Evolutionary conservation across 2,329 filamentous ascomycete species (phyloP).

Genomic region (Monosporascus sp.): DNA sequence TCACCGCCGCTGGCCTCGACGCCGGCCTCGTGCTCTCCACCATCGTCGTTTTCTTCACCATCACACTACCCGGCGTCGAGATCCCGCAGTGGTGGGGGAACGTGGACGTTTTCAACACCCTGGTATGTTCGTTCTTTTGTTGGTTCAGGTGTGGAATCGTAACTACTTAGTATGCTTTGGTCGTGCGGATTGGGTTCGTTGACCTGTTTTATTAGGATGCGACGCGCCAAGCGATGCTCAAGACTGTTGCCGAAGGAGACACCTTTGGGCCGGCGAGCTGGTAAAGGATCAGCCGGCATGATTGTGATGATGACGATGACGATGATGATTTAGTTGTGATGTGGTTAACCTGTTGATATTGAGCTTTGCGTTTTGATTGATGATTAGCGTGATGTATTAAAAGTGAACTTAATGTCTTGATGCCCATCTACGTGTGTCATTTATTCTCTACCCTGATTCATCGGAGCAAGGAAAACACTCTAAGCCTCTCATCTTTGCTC

Average conservation of each 20-base stretch:
- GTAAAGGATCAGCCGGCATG: constrained; percentile 12
- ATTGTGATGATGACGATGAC: no score
- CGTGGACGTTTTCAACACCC: constrained; percentile 37
- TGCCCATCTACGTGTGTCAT: no score
- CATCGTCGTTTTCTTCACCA: constrained; percentile 32
- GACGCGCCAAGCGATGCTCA: constrained; percentile 23
- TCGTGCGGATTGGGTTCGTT: no score
- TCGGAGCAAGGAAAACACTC: no score
- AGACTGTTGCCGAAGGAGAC: constrained; percentile 24
- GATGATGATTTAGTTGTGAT: no score
- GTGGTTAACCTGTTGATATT: no score
- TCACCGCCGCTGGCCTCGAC: constrained; percentile 35
- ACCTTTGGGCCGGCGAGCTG: constrained; percentile 34
- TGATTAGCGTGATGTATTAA: no score
- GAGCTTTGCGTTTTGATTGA: no score
- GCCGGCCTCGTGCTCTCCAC: constrained; percentile 33
- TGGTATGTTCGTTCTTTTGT: constrained; percentile 21
- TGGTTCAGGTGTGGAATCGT: no score
- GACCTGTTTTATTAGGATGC: constrained; percentile 25
- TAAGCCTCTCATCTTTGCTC: background rate
- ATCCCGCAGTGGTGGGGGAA: constrained; percentile 46
- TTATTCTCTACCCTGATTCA: no score
- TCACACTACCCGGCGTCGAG: constrained; percentile 30
- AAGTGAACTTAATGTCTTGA: no score
- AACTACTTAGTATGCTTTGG: no score